Base-by-base conservation (phyloP, 1,284 basidiomycete species). In the Anthracocystis walkeri region DNA sequence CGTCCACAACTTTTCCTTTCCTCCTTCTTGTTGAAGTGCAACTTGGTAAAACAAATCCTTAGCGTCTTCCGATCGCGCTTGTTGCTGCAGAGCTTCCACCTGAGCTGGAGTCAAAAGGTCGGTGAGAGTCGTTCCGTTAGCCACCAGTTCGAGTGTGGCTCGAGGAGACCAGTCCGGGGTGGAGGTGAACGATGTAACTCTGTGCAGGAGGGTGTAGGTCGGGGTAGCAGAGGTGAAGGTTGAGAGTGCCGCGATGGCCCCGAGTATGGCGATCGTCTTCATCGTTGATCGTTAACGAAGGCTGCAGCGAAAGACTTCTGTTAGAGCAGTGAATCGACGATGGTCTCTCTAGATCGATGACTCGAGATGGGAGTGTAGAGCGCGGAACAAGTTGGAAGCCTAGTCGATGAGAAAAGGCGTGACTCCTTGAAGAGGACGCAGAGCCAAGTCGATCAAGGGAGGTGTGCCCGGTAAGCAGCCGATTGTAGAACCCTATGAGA, bases 171-270 rank as follows among this genome's bases (percentile, higher is more conserved):
- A 74, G 2, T 57, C 56, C 1, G 59, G 49, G 2, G 45, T 31
- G 10, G 38, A 25, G 29, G 29, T 20, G 58, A 57, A 60, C 2
- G 65, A 25, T 1, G 49, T 33, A 21, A 74, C 46, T 3, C 71
- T 49, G 27, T 74, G 71, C 2, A 69, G 42, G 8, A 74, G 40
- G 20, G 46, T 68, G 56, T 74, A 69, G 11, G 40, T 56, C n/a
- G 38, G 18, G 3, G 51, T 48, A 12, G 23, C 12, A 4, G 45
- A 25, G 10, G 29, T 16, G 21, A 42, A 7, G 2, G 21, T 14
- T 6, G 51, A 31, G 27, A 49, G 35, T 4, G 52, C 33, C 12
- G 20, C 7, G 12, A 29, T 45, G 16, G 46, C 46, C 12, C 21
- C 25, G 27, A 48, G 48, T 2, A 49, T 27, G n/a, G 46, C 31